Base-by-base conservation (phyloP, 148 eudicot genomes). In the Salicornia ramosissima region DNA sequence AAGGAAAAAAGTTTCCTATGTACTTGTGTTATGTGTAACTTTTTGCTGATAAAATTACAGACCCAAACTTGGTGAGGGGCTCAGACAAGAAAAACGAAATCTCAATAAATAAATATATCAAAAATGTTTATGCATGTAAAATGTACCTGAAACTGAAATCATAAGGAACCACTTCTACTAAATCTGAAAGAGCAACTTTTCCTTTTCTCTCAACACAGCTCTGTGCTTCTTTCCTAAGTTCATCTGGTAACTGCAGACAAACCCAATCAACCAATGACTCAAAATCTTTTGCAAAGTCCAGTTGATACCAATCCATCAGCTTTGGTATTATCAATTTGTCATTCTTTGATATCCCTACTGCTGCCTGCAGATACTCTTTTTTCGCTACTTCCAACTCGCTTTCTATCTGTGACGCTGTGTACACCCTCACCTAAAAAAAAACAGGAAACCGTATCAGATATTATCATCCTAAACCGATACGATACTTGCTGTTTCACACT, bases 91-190 rank as follows among this genome's bases (percentile, higher is more conserved):
- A 14, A 54, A 52, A 40, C 2, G 12, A 55, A n/a, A 42, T 8
- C 12, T 28, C 31, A 25, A n/a, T n/a, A n/a, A n/a, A n/a, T n/a
- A n/a, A 26, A 14, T 19, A 2, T 12, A n/a, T 26, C 26, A 14
- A 19, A 18, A 29, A 34, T 40, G 33, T 72, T 36, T 69, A 87
- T 64, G 65, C 76, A 45, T 81, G 82, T 67, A 90, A 71, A 54
- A 90, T 88, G 82, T 90, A 94, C 77, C 98, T 85, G 83, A 94
- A 94, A 62, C 83, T 85, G 87, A 90, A 94, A 74, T 84, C 86
- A 73, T 88, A 90, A 5, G 97, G 95, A 54, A 79, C 77, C 40
- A 88, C 81, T 50, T 85, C 84, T 31, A 88, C 78, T 10, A 79
- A 43, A 28, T 85, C 79, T 13, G 87, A 82, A 30, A 88, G 73